A percentile compares a stretch with the other conserved stretches of the same genome.
phyloP scores from a whole-genome alignment of 768 basidiomycete species.

The Pulveroboletus ravenelii region DNA sequence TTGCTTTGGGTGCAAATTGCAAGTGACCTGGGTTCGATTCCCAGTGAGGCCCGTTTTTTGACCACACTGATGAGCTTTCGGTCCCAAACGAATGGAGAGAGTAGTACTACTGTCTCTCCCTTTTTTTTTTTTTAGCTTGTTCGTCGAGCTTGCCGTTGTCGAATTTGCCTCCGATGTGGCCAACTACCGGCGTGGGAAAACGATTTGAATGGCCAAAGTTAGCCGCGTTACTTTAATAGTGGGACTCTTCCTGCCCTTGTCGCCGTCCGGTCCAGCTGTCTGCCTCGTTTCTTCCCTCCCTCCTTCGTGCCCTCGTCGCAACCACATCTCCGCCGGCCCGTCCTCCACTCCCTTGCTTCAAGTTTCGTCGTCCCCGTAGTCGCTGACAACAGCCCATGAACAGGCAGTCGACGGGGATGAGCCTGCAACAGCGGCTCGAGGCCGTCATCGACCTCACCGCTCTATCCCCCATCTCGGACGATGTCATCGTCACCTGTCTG shows the following conservation, averaged over 20 bases:
- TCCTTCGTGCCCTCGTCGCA: conserved; percentile 7
- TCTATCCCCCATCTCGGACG: conserved; percentile 70
- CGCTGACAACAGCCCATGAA: conserved; percentile 25
- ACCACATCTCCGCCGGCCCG: background rate
- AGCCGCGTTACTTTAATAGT: conserved; percentile 20
- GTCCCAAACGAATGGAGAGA: background rate
- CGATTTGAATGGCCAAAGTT: conserved; percentile 12
- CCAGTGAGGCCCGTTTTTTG: conserved; percentile 29
- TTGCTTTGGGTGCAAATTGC: conserved; percentile 35
- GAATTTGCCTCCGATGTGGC: background rate
- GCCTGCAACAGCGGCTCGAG: conserved; percentile 67
- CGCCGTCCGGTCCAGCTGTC: conserved; percentile 9
- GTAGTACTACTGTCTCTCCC: too few species aligned
- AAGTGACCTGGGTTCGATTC: conserved; percentile 39
- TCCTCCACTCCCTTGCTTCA: background rate
- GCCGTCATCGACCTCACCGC: conserved; percentile 63
- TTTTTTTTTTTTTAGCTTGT: background rate
- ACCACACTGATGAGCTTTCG: too few species aligned
- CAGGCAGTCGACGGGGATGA: conserved; percentile 42
- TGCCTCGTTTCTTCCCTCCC: conserved; percentile 19
- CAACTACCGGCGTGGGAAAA: conserved; percentile 21
- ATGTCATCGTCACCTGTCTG: conserved; percentile 77
- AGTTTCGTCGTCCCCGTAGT: background rate
- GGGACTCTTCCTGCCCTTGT: conserved; percentile 4
- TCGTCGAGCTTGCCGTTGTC: background rate